Percentiles rank a stretch among this genome's conserved stretches.
phyloP scores from a whole-genome alignment of 257 asterid species.

The Scutellaria galericulata region DNA sequence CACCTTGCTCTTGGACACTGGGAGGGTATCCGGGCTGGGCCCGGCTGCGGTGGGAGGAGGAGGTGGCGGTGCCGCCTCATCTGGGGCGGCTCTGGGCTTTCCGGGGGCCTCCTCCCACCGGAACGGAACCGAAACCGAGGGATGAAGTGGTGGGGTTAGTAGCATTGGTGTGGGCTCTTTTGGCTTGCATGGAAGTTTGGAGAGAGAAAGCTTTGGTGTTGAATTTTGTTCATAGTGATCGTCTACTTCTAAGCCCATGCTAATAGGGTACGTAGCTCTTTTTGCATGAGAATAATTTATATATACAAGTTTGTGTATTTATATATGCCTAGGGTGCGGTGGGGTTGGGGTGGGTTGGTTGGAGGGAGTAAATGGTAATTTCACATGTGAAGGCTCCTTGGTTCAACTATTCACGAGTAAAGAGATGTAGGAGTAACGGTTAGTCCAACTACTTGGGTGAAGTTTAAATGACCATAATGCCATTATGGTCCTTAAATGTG shows the following conservation, averaged over 20 bases:
- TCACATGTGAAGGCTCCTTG: constrained; percentile 32
- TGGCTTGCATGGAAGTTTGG: constrained; percentile 61
- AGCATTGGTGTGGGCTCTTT: constrained; percentile 37
- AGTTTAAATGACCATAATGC: constrained; percentile 38
- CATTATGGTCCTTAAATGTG: constrained; percentile 29
- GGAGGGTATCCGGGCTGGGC: neutral
- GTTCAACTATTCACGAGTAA: constrained; percentile 34
- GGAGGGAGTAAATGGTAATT: constrained; percentile 28
- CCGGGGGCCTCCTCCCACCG: constrained; percentile 91
- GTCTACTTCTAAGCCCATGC: constrained; percentile 27
- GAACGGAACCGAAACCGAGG: constrained; percentile 63
- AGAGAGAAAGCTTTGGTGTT: constrained; percentile 62
- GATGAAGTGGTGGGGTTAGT: constrained; percentile 63
- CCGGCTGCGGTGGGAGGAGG: constrained; percentile 11
- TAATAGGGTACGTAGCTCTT: neutral
- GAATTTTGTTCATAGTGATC: constrained; percentile 40
- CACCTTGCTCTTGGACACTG: constrained; percentile 21
- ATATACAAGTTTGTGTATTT: neutral
- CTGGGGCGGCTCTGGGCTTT: constrained; percentile 49
- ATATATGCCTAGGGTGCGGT: neutral
- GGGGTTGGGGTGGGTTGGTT: neutral
- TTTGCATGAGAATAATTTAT: neutral
- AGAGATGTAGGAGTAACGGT: constrained; percentile 37
- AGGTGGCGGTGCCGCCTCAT: neutral
- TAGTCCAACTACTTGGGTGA: constrained; percentile 37